These are phyloP conservation scores for Coniophora puteana DNA, from an alignment of 1,284 basidiomycete species.

Conservation along the genomic window DNA sequence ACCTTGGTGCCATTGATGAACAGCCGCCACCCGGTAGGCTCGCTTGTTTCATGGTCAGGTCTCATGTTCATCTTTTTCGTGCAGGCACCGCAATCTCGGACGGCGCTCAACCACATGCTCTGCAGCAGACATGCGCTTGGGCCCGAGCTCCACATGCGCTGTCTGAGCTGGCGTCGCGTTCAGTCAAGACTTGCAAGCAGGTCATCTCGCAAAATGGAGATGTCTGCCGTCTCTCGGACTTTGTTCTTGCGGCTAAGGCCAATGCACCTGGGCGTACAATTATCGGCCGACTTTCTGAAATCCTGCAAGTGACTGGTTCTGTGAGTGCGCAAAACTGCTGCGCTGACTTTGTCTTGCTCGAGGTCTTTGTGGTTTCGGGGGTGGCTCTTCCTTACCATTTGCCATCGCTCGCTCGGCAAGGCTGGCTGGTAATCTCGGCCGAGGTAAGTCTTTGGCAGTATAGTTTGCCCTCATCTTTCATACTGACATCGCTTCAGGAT, in stretches of 20 bases:
- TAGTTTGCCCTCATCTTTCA: background rate
- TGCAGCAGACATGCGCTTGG: background rate
- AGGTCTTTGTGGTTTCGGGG: background rate
- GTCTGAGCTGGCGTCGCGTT: background rate
- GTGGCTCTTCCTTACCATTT: background rate
- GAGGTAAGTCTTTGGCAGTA: background rate
- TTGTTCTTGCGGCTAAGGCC: background rate
- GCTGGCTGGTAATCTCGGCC: background rate
- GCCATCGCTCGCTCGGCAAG: background rate
- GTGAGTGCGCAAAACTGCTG: background rate
- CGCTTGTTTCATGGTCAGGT: too few relatives aligned
- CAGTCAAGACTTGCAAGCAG: constrained; percentile 2
- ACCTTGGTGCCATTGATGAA: background rate
- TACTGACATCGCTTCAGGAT: constrained; percentile 7
- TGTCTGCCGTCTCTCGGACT: background rate
- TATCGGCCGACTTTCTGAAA: constrained; percentile 2
- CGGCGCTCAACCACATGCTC: background rate
- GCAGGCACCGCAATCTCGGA: constrained; percentile 2
- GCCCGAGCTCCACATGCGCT: background rate
- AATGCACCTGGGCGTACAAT: background rate
- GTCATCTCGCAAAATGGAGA: background rate
- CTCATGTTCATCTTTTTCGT: background rate
- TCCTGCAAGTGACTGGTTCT: constrained; percentile 3
- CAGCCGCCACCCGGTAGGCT: too few relatives aligned
- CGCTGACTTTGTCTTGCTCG: background rate